Conservation (phyloP, 495 filamentous ascomycete species). For the Hypomontagnella submonticulosa region DNA sequence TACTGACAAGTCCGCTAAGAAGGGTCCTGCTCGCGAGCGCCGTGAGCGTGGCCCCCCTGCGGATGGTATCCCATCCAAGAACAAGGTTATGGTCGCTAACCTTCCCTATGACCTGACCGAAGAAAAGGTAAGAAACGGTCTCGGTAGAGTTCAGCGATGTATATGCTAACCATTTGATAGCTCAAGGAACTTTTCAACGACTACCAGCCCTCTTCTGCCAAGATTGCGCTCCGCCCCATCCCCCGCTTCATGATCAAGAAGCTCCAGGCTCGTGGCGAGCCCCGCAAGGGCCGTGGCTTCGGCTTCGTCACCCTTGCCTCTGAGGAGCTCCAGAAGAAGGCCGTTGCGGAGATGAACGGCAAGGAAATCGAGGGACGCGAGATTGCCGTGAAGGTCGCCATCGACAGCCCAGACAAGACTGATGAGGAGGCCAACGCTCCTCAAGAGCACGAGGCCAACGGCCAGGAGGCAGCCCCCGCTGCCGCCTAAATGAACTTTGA, state of each 20-base stretch:
- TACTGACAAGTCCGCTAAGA: constrained; percentile 54
- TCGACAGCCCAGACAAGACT: constrained; percentile 99
- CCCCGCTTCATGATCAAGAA: constrained; percentile 99
- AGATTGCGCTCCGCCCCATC: constrained; percentile 97
- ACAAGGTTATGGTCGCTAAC: constrained; percentile 99
- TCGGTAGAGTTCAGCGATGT: neutral
- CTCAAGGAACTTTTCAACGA: constrained; percentile 94
- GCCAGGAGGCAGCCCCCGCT: constrained; percentile 53
- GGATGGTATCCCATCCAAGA: constrained; percentile 98
- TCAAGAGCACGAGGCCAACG: constrained; percentile 61
- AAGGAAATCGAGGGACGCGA: constrained; percentile 98
- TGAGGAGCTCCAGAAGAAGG: constrained; percentile 96
- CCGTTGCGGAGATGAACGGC: constrained; percentile 97
- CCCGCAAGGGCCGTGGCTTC: constrained; percentile 99
- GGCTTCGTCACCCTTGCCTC: constrained; percentile 96
- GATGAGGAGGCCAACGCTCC: constrained; percentile 75
- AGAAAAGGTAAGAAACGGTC: constrained; percentile 76
- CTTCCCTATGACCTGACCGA: constrained; percentile 97
- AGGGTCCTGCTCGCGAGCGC: constrained; percentile 67
- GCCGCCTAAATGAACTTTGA: constrained; percentile 39
- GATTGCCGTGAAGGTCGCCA: constrained; percentile 99
- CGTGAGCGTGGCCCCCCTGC: constrained; percentile 94
- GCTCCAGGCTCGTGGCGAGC: constrained; percentile 95
- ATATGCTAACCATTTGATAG: constrained; percentile 66
- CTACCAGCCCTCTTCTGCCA: constrained; percentile 91